These are phyloP conservation scores for Sanguinoderma infundibulare DNA, from an alignment of 1,284 basidiomycete genomes.

Conservation along the genomic window DNA sequence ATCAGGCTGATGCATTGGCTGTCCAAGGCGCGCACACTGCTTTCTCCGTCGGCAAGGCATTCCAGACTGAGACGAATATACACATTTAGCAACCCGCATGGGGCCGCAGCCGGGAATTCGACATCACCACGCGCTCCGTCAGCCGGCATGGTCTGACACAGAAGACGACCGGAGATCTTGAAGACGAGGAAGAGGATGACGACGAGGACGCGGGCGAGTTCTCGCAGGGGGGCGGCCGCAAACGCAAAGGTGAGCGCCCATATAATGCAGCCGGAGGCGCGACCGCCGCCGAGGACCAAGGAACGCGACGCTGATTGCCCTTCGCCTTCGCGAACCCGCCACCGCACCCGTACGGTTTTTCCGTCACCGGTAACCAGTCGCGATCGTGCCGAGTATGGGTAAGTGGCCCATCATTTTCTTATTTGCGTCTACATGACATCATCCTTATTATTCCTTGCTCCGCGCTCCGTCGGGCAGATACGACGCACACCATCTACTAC, in stretches of 20 bases:
- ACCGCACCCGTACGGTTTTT: background rate
- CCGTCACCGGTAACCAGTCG: conserved; percentile 25
- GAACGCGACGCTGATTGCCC: conserved; percentile 4
- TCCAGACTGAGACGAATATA: conserved; percentile 8
- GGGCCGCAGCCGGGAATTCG: conserved; percentile 83
- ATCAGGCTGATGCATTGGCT: conserved; percentile 85
- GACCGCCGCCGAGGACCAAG: background rate
- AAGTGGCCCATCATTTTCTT: conserved; percentile 8
- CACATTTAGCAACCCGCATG: conserved; percentile 73
- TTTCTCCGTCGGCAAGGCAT: background rate
- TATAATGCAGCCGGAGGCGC: background rate
- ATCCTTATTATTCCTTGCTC: conserved; percentile 21
- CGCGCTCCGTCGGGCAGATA: conserved; percentile 50
- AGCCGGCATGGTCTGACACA: conserved; percentile 64
- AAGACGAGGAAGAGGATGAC: conserved; percentile 74
- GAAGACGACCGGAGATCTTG: conserved; percentile 72
- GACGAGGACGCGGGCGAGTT: conserved; percentile 57
- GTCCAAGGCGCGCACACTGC: conserved; percentile 57
- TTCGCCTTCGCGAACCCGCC: background rate
- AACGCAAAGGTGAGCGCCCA: conserved; percentile 68
- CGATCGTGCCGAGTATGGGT: conserved; percentile 38
- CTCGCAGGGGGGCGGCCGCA: conserved; percentile 64
- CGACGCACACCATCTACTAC: conserved; percentile 86
- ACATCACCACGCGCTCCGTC: conserved; percentile 79
- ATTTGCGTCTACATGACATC: conserved; percentile 28